phyloP scores from a whole-genome alignment of 139 green algal genomes.

The Coelastrella sp. region DNA sequence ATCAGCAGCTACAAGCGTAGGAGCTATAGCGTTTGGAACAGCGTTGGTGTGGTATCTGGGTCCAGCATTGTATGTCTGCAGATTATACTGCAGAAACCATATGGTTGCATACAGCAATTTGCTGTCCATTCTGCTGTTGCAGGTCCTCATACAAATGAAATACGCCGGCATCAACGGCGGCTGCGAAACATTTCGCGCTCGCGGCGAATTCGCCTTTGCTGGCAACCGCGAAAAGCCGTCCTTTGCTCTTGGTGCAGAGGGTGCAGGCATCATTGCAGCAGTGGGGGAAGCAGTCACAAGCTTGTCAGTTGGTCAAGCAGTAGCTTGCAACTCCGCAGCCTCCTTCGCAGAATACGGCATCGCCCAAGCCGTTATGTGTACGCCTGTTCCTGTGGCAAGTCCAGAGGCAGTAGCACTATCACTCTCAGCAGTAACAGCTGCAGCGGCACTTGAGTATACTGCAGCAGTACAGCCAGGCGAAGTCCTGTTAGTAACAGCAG shows the following conservation, averaged over 20 bases:
- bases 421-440: slow-evolving; percentile 68
- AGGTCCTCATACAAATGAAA: slow-evolving; percentile 70
- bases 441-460: slow-evolving; percentile 61
- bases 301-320: slow-evolving; percentile 59
- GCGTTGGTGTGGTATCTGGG: too few relatives aligned
- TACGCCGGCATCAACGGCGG: slow-evolving; percentile 80
- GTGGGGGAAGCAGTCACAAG: slow-evolving; percentile 48
- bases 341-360: slow-evolving; percentile 68
- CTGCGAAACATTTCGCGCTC: slow-evolving; percentile 78
- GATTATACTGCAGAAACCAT: too few relatives aligned
- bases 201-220: slow-evolving; percentile 63
- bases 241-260: slow-evolving; percentile 76
- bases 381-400: slow-evolving; percentile 3
- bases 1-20: too few relatives aligned
- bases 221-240: slow-evolving; percentile 45
- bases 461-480: slow-evolving; percentile 63
- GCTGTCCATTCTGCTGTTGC: not conserved
- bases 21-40: too few relatives aligned
- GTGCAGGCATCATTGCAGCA: slow-evolving; percentile 64
- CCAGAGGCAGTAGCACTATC: slow-evolving; percentile 58
- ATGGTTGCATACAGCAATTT: not conserved
- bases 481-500: slow-evolving; percentile 74
- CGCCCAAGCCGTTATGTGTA: slow-evolving; percentile 44
- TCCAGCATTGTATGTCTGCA: too few relatives aligned
- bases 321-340: slow-evolving; percentile 59